These are phyloP conservation scores for Penicillium coffeae DNA, from an alignment of 495 filamentous ascomycete genomes.

Conservation along the genomic window DNA sequence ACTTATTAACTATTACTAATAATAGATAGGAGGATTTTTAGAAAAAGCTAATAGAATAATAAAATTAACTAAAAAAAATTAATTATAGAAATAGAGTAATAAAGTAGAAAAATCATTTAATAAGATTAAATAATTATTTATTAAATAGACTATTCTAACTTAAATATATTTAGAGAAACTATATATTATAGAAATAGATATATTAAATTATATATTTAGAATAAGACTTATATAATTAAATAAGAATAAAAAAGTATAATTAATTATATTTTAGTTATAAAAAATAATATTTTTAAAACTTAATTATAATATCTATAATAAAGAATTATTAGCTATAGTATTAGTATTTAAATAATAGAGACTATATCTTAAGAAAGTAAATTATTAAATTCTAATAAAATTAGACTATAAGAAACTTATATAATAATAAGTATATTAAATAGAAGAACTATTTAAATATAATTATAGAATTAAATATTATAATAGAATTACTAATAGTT, in stretches of 20 bases:
- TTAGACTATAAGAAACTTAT: slow-evolving; percentile 1
- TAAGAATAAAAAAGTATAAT: not conserved
- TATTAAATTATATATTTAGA: not conserved
- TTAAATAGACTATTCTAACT: not conserved
- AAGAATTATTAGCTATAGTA: not conserved
- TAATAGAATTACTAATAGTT: not conserved
- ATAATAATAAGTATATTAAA: not conserved
- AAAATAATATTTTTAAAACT: not conserved
- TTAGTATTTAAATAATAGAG: not conserved
- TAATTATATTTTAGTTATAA: not conserved
- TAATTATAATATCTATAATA: not conserved
- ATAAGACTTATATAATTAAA: not conserved
- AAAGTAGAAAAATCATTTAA: slow-evolving; percentile 1
- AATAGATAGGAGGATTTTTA: not conserved
- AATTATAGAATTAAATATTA: not conserved
- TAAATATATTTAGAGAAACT: not conserved
- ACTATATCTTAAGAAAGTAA: not conserved
- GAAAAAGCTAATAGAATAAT: not conserved
- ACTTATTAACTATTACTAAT: slow-evolving; percentile 1
- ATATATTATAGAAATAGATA: not conserved
- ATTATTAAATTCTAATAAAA: not conserved
- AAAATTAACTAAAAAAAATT: slow-evolving; percentile 1
- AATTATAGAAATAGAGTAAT: slow-evolving; percentile 1
- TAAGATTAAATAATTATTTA: not conserved
- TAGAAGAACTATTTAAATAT: not conserved